Evolutionary conservation across 108 stramenopile species (phyloP).

Genomic region (Poteriospumella lacustris): DNA sequence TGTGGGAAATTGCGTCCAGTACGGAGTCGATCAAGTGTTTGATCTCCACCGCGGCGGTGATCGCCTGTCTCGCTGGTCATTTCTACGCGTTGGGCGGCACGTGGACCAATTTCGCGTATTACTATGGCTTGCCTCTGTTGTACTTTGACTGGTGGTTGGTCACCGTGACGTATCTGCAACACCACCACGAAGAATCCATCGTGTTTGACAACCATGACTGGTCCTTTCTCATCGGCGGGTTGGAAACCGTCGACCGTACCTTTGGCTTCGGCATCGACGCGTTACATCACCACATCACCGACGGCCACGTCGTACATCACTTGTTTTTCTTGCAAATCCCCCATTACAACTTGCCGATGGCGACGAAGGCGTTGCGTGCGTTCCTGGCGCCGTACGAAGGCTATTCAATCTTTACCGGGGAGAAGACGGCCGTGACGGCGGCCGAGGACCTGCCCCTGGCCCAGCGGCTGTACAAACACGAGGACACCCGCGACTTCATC

Average conservation of each 20-base stretch:
- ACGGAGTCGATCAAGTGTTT: slow-evolving; percentile 52
- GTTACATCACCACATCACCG: slow-evolving; percentile 80
- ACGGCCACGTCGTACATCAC: slow-evolving; percentile 83
- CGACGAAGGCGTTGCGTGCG: background rate
- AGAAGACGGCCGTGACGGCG: background rate
- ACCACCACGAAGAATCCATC: slow-evolving; percentile 73
- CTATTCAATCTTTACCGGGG: background rate
- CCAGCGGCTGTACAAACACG: no score
- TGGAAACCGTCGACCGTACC: slow-evolving; percentile 78
- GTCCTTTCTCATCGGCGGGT: slow-evolving; percentile 66
- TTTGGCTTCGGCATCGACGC: slow-evolving; percentile 74
- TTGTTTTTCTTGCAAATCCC: slow-evolving; percentile 81
- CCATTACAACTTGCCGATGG: slow-evolving; percentile 63
- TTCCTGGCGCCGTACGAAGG: background rate
- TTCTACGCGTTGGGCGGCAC: slow-evolving; percentile 34
- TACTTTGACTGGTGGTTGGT: slow-evolving; percentile 78
- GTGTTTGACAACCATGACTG: slow-evolving; percentile 72
- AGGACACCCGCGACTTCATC: slow-evolving; percentile 5
- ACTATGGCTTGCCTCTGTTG: slow-evolving; percentile 65
- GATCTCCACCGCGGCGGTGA: slow-evolving; percentile 50
- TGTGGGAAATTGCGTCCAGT: slow-evolving; percentile 63
- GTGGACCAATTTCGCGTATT: slow-evolving; percentile 57
- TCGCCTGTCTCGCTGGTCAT: slow-evolving; percentile 52
- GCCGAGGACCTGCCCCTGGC: no score
- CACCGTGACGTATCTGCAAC: slow-evolving; percentile 86